Conservation (phyloP, 2,329 filamentous ascomycete genomes). For the Apiospora rasikravindrae region DNA sequence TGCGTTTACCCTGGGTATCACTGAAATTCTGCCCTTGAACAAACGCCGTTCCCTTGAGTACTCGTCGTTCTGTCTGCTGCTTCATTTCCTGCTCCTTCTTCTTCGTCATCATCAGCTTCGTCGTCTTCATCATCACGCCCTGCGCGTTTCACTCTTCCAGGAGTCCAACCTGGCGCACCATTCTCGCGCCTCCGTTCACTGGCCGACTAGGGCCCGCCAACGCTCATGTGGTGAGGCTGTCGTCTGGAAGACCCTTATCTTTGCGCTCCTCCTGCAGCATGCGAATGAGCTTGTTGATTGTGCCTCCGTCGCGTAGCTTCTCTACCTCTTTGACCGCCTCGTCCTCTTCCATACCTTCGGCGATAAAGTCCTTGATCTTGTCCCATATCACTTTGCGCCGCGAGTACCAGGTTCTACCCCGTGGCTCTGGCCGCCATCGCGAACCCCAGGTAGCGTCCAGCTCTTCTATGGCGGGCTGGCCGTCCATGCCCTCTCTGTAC, state of each 20-base stretch:
- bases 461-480: conserved; percentile 42
- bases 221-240: conserved; percentile 27
- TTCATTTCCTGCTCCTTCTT: neutral
- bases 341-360: conserved; percentile 42
- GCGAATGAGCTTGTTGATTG: conserved; percentile 44
- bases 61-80: neutral
- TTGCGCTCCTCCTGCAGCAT: conserved; percentile 44
- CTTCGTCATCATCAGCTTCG: conserved; percentile 2
- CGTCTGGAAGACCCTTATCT: conserved; percentile 38
- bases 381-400: conserved; percentile 46
- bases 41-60: conserved; percentile 18
- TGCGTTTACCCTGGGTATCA: conserved; percentile 21
- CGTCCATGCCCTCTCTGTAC: conserved; percentile 43
- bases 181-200: neutral
- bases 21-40: conserved; percentile 19
- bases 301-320: conserved; percentile 41
- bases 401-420: conserved; percentile 45
- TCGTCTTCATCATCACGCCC: conserved; percentile 14
- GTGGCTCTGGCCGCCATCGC: conserved; percentile 44
- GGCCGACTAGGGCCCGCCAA: neutral
- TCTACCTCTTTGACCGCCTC: conserved; percentile 43
- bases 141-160: neutral
- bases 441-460: conserved; percentile 43
- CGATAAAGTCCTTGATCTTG: conserved; percentile 44
- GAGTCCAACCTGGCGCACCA: neutral